Conservation (phyloP, 495 filamentous ascomycete species). For the Schizothecium vesticola region DNA sequence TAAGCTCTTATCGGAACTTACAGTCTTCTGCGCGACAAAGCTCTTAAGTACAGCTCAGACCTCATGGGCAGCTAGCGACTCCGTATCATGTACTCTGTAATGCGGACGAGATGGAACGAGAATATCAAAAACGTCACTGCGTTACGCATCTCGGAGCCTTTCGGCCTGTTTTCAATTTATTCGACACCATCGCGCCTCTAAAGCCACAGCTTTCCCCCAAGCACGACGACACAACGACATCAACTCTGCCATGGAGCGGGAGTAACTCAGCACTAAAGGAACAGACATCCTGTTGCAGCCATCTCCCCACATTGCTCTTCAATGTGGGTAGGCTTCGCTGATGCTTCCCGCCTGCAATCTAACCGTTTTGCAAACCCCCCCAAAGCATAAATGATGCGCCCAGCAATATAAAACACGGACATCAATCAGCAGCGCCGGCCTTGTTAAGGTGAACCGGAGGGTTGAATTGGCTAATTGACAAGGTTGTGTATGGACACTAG, state of each 20-base stretch:
- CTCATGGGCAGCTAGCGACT: neutral
- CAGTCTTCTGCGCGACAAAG: neutral
- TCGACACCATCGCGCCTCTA: neutral
- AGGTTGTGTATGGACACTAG: conserved; percentile 37
- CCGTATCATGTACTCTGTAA: neutral
- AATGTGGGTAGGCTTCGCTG: neutral
- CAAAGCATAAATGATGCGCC: neutral
- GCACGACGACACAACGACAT: too few relatives aligned
- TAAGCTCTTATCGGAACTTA: neutral
- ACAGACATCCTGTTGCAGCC: neutral
- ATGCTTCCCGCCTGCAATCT: neutral
- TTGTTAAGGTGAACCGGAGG: conserved; percentile 7
- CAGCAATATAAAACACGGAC: neutral
- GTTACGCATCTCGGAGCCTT: neutral
- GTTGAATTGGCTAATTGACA: conserved; percentile 44
- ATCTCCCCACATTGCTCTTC: neutral
- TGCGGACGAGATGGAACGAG: neutral
- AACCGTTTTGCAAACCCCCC: neutral
- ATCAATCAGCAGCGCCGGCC: neutral
- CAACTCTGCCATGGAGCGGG: neutral
- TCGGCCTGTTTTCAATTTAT: neutral
- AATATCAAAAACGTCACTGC: neutral
- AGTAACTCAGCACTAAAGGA: neutral
- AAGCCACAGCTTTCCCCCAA: neutral
- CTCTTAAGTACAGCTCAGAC: neutral